phyloP scores from a whole-genome alignment of 176 grass and related monocot species.

The Phoenix dactylifera region DNA sequence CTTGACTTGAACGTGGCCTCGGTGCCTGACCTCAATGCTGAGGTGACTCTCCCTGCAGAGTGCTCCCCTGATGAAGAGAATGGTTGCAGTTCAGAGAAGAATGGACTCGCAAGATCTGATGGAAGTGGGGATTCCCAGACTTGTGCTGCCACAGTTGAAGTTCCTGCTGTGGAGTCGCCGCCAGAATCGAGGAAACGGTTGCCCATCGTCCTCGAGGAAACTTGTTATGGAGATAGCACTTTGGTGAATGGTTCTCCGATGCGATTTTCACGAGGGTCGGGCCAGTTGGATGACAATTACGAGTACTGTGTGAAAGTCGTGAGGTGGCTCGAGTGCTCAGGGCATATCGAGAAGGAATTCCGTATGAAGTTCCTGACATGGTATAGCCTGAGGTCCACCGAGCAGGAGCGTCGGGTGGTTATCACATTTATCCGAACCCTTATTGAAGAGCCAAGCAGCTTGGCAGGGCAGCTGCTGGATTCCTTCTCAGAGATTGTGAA shows the following conservation, averaged over 20 bases:
- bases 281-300: constrained; percentile 69
- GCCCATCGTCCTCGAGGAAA: constrained; percentile 1
- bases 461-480: constrained; percentile 73
- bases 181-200: constrained; percentile 26
- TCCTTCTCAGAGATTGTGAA: constrained; percentile 63
- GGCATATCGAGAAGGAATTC: constrained; percentile 53
- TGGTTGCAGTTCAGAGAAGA: constrained; percentile 34
- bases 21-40: constrained; percentile 77
- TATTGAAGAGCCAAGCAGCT: constrained; percentile 64
- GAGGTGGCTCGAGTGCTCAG: constrained; percentile 59
- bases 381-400: constrained; percentile 74
- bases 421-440: constrained; percentile 66
- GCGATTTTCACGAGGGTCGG: constrained; percentile 45
- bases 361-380: constrained; percentile 84
- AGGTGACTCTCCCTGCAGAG: constrained; percentile 38
- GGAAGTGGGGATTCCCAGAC: constrained; percentile 78
- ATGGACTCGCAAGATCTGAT: constrained; percentile 40
- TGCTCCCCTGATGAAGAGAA: constrained; percentile 32
- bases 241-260: constrained; percentile 24
- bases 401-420: constrained; percentile 68
- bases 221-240: constrained; percentile 34
- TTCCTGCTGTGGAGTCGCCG: constrained; percentile 48
- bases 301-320: constrained; percentile 77
- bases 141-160: constrained; percentile 42
- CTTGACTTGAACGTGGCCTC: constrained; percentile 60